phyloP scores from a whole-genome alignment of 1,284 basidiomycete genomes.

The Tilletiopsis washingtonensis region DNA sequence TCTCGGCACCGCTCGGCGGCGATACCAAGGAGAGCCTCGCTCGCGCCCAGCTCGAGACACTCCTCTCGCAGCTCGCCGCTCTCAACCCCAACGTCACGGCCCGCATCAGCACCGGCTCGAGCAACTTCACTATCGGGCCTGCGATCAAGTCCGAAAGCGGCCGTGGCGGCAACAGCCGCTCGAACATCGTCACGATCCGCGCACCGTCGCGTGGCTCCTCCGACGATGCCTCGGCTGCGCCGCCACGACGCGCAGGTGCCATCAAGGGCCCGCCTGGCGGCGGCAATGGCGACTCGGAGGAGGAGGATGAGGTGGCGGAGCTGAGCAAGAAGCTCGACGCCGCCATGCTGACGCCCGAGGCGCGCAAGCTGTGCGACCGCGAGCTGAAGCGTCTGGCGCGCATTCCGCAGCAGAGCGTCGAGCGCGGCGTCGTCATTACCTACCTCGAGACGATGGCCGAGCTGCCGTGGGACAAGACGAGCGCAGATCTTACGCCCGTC shows the following conservation, averaged over 20 bases:
- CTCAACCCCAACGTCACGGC: slow-evolving; percentile 34
- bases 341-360: slow-evolving; percentile 35
- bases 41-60: slow-evolving; percentile 37
- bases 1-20: slow-evolving; percentile 35
- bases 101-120: slow-evolving; percentile 27
- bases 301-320: slow-evolving; percentile 40
- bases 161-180: slow-evolving; percentile 9
- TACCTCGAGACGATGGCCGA: slow-evolving; percentile 48
- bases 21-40: slow-evolving; percentile 32
- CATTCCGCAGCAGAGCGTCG: slow-evolving; percentile 44
- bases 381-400: slow-evolving; percentile 44
- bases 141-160: slow-evolving; percentile 1
- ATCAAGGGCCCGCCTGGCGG: slow-evolving; percentile 5
- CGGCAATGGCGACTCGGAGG: slow-evolving; percentile 20
- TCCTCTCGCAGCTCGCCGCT: slow-evolving; percentile 38
- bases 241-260: slow-evolving; percentile 8
- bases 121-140: slow-evolving; percentile 12
- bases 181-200: slow-evolving; percentile 32
- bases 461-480: slow-evolving; percentile 45
- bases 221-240: slow-evolving; percentile 4
- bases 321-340: slow-evolving; percentile 31
- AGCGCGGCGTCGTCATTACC: slow-evolving; percentile 45
- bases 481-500: slow-evolving; percentile 16
- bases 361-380: slow-evolving; percentile 41
- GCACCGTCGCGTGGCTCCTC: slow-evolving; percentile 10